These are phyloP conservation scores for Talaromyces sp. DNA, from an alignment of 2,329 filamentous ascomycete species.

Conservation along the genomic window DNA sequence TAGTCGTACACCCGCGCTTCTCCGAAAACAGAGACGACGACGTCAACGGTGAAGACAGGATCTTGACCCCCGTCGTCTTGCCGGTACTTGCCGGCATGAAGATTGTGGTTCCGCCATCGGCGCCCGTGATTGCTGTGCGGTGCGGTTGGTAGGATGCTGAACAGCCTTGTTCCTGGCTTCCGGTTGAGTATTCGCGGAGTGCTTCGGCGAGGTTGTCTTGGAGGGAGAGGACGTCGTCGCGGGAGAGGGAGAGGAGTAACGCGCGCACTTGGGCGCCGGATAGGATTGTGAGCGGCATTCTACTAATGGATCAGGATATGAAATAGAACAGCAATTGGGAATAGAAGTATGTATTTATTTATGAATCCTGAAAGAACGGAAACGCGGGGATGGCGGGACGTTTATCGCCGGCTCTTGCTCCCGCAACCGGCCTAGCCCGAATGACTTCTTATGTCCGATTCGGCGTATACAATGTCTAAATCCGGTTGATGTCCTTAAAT, in stretches of 20 bases:
- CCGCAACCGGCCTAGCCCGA: not conserved
- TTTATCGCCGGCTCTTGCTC: not conserved
- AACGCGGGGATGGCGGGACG: not conserved
- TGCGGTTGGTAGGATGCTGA: slow-evolving; percentile 58
- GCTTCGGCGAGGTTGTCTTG: slow-evolving; percentile 56
- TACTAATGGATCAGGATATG: not conserved
- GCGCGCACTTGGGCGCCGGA: slow-evolving; percentile 52
- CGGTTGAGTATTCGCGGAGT: slow-evolving; percentile 61
- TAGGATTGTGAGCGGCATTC: slow-evolving; percentile 59
- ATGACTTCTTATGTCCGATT: not conserved
- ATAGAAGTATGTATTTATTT: slow-evolving; percentile 1
- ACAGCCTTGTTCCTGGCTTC: slow-evolving; percentile 54
- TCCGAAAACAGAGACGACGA: not conserved
- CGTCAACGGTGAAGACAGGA: slow-evolving; percentile 50
- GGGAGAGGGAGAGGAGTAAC: slow-evolving; percentile 52
- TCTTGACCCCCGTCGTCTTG: slow-evolving; percentile 58
- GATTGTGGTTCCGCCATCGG: slow-evolving; percentile 58
- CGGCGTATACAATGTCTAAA: not conserved
- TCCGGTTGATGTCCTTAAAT: too few relatives aligned
- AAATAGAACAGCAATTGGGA: too few relatives aligned
- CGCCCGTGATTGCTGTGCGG: slow-evolving; percentile 55
- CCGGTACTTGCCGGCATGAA: slow-evolving; percentile 63
- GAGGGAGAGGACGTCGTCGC: slow-evolving; percentile 53
- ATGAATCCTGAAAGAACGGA: not conserved
- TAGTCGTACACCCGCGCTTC: slow-evolving; percentile 10